These are phyloP conservation scores for Phytopythium delawarense DNA, from an alignment of 352 stramenopile genomes.

Conservation along the genomic window DNA sequence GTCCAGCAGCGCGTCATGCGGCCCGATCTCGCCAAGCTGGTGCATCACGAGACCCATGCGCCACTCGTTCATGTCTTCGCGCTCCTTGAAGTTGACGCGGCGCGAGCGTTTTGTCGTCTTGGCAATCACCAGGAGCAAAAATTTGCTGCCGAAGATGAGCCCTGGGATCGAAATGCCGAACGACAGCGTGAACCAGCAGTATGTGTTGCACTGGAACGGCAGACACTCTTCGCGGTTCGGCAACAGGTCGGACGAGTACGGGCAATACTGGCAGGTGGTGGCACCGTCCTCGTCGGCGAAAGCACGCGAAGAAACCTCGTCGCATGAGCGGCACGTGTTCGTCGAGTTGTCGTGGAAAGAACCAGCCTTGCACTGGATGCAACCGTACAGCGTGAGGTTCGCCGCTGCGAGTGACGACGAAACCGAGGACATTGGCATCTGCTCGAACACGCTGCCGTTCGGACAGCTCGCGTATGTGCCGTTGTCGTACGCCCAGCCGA, in stretches of 20 bases:
- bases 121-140: constrained; percentile 37
- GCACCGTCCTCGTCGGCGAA: constrained; percentile 53
- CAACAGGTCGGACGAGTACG: constrained; percentile 53
- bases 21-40: constrained; percentile 30
- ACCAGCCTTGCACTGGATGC: constrained; percentile 57
- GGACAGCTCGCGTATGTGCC: constrained; percentile 38
- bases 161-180: constrained; percentile 44
- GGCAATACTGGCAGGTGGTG: constrained; percentile 50
- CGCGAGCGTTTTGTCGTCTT: constrained; percentile 34
- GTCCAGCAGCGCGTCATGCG: constrained; percentile 23
- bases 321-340: constrained; percentile 34
- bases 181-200: constrained; percentile 63
- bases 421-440: constrained; percentile 16
- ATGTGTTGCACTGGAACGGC: constrained; percentile 44
- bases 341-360: constrained; percentile 51
- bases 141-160: constrained; percentile 50
- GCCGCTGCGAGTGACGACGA: constrained; percentile 6
- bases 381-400: constrained; percentile 33
- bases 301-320: constrained; percentile 37
- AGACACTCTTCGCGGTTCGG: constrained; percentile 30
- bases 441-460: constrained; percentile 50
- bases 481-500: constrained; percentile 31
- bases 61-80: constrained; percentile 68
- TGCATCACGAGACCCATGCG: constrained; percentile 61
- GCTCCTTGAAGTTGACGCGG: constrained; percentile 45